Percentiles rank a stretch among this genome's conserved stretches.
These are phyloP conservation scores for Papiliotrema flavescens DNA, from an alignment of 1,284 basidiomycete species.

Conservation along the genomic window DNA sequence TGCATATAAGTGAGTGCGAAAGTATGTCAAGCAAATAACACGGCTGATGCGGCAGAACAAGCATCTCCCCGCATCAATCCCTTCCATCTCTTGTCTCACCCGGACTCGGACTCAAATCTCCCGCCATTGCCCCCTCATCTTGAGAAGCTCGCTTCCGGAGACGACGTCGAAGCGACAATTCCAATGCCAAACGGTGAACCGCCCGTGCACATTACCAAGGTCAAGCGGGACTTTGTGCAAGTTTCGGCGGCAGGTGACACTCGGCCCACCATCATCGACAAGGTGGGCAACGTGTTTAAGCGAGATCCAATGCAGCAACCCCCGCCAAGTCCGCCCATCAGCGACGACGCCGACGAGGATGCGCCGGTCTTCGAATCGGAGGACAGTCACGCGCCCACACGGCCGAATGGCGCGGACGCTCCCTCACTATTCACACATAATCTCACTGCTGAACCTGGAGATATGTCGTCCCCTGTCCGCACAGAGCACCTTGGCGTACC, in stretches of 20 bases:
- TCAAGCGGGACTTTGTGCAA: slow-evolving; percentile 31
- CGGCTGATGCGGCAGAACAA: too few species aligned
- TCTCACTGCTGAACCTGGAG: slow-evolving; percentile 23
- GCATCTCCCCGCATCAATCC: slow-evolving; percentile 27
- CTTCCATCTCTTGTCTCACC: slow-evolving; percentile 28
- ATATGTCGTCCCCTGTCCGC: slow-evolving; percentile 4
- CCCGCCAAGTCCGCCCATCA: slow-evolving; percentile 45
- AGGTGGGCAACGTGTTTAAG: not conserved
- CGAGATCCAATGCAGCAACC: slow-evolving; percentile 37
- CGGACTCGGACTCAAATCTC: slow-evolving; percentile 8
- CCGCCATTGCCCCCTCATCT: slow-evolving; percentile 23
- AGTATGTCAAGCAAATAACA: too few species aligned
- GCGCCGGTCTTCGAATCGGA: slow-evolving; percentile 5
- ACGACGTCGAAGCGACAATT: slow-evolving; percentile 1
- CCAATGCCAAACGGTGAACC: slow-evolving; percentile 6
- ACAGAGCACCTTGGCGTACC: slow-evolving; percentile 3
- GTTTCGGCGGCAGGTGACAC: slow-evolving; percentile 11
- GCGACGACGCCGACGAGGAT: slow-evolving; percentile 23
- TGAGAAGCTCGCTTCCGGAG: slow-evolving; percentile 9
- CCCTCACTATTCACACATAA: slow-evolving; percentile 18
- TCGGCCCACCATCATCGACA: not conserved
- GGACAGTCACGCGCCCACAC: too few species aligned
- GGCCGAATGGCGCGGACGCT: too few species aligned
- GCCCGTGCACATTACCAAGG: slow-evolving; percentile 38
- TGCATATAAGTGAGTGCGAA: too few species aligned